Base-by-base conservation (phyloP, 2,329 filamentous ascomycete genomes). In the Fusarium napiforme region DNA sequence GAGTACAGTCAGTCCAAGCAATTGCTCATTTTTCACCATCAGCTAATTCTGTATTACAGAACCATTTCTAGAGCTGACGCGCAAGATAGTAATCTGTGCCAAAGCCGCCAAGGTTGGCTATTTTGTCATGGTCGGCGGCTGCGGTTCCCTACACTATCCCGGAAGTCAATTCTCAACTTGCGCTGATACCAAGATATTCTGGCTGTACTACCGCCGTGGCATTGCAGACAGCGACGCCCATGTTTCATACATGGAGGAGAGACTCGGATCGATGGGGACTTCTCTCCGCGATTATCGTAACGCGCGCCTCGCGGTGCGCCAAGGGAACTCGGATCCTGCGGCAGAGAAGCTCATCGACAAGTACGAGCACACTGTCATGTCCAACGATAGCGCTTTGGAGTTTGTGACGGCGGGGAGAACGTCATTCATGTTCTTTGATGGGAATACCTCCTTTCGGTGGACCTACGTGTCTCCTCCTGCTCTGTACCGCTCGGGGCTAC, bases 231-330 rank as follows among this genome's bases (percentile, higher is more conserved):
- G 61, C 55, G 45, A 65, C 21, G 61, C 66, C 11, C 66, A 69
- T 42, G 66, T 69, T 6, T 52, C 49, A 6, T 69, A 69, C 14
- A 65, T 69, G 61, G 66, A 69, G 21, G 61, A 65, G 15, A 65
- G 66, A 10, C 37, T 69, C 7, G 66, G 66, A 3, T 39, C 66
- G 2, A 15, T 69, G 28, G 66, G 63, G 6, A 28, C 32, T 10
- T 28, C 26, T 5, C 34, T 66, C 9, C 46, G 61, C 7, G 37
- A 18, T 8, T 62, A 62, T 23, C 60, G 60, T 16, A 62, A 62
- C 19, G 60, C 49, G 7, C 60, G 60, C 7, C 40, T 62, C 5
- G 26, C n/a, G 11, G 19, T 56, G 7, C 40, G 23, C 9, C 26
- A 21, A 39, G 30, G 23, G 15, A 36, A 7, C 19, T 28, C 45